Evolutionary conservation across 1,284 basidiomycete species (phyloP).

Genomic region (Cryptococcus floricola): DNA sequence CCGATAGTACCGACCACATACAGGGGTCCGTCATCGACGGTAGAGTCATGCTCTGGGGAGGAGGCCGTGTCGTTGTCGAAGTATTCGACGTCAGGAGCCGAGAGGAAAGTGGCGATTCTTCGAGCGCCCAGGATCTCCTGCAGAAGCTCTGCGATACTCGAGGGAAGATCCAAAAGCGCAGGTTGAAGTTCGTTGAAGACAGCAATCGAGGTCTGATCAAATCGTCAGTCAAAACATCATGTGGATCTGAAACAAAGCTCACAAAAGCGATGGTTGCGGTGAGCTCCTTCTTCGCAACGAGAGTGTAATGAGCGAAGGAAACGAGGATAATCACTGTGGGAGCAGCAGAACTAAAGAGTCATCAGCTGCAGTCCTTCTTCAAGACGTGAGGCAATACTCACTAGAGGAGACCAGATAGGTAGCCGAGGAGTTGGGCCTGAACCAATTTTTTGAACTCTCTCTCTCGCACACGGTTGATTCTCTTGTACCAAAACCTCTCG

Average conservation of each 20-base stretch:
- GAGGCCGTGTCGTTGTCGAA: conserved; percentile 41
- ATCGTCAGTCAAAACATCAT: neutral
- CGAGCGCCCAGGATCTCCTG: conserved; percentile 28
- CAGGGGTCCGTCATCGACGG: conserved; percentile 20
- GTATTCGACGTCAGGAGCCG: conserved; percentile 27
- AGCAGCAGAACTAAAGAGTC: conserved; percentile 31
- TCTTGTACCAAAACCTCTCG: conserved; percentile 78
- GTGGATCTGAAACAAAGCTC: conserved; percentile 9
- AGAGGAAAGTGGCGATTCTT: conserved; percentile 25
- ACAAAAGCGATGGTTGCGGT: conserved; percentile 76
- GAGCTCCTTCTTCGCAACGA: conserved; percentile 56
- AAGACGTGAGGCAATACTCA: conserved; percentile 6
- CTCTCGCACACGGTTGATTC: conserved; percentile 67
- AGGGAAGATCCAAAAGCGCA: conserved; percentile 18
- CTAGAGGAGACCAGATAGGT: conserved; percentile 25
- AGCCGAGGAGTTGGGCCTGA: conserved; percentile 23
- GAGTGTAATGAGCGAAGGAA: conserved; percentile 59
- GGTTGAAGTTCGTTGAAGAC: conserved; percentile 61
- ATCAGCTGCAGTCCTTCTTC: neutral
- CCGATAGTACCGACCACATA: conserved; percentile 28
- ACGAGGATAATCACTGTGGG: conserved; percentile 41
- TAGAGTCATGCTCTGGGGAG: conserved; percentile 11
- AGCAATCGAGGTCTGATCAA: conserved; percentile 53
- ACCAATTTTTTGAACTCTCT: conserved; percentile 73
- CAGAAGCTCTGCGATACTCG: conserved; percentile 17